Evolutionary conservation across 2,329 filamentous ascomycete genomes (phyloP).

Genomic region (Trichoderma breve): DNA sequence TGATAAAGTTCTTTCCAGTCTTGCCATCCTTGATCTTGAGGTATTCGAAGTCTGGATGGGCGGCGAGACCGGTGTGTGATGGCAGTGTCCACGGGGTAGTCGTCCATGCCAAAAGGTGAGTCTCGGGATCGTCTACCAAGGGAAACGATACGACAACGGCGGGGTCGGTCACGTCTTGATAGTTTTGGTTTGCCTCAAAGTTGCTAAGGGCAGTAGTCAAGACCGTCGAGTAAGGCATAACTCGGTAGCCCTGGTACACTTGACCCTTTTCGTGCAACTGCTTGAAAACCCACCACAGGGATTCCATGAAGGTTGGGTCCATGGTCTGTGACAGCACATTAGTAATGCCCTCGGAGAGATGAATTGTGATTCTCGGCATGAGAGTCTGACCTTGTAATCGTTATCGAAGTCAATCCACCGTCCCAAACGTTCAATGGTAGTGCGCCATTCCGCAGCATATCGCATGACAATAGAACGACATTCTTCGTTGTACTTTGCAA

Average conservation of each 20-base stretch:
- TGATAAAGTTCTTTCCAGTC: slow-evolving; percentile 78
- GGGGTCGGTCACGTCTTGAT: slow-evolving; percentile 88
- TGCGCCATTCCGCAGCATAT: slow-evolving; percentile 81
- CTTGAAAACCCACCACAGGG: slow-evolving; percentile 96
- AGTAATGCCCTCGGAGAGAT: not conserved
- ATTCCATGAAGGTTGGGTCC: slow-evolving; percentile 95
- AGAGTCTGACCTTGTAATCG: slow-evolving; percentile 73
- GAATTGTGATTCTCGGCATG: too few relatives aligned
- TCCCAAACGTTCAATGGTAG: slow-evolving; percentile 82
- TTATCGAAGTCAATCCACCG: slow-evolving; percentile 98
- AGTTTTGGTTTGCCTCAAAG: slow-evolving; percentile 92
- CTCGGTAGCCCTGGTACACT: slow-evolving; percentile 85
- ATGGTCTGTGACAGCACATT: slow-evolving; percentile 61
- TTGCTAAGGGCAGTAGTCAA: slow-evolving; percentile 88
- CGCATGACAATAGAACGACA: slow-evolving; percentile 93
- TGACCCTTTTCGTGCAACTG: slow-evolving; percentile 84
- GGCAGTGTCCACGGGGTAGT: slow-evolving; percentile 85
- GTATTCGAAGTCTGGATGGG: slow-evolving; percentile 81
- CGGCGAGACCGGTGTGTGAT: slow-evolving; percentile 74
- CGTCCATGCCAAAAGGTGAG: slow-evolving; percentile 80
- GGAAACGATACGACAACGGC: slow-evolving; percentile 88
- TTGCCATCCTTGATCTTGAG: slow-evolving; percentile 81
- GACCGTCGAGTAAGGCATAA: slow-evolving; percentile 94
- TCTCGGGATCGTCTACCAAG: slow-evolving; percentile 71
- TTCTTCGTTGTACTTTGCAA: slow-evolving; percentile 87